Evolutionary conservation across 257 asterid genomes (phyloP), one percentile per base, ranked within the genome.

Genomic region (Fraxinus cuspidata): DNA sequence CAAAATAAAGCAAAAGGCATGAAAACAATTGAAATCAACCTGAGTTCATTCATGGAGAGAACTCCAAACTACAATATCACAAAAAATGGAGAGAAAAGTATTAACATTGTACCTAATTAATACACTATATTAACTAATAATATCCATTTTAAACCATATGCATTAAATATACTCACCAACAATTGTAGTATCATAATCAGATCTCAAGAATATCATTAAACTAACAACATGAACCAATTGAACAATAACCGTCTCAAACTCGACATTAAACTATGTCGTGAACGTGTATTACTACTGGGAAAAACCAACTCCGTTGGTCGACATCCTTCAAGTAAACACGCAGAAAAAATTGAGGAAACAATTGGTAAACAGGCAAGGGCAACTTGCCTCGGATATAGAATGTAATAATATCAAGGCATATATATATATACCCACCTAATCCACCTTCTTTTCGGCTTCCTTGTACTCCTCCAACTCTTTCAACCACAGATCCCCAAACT

Each of bases 401-500:
- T 42, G 3, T 73, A 78, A 77, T 72, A 21, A 74, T 71, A 47
- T 67, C 72, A 11, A 34, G 7, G 29, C 63, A 77, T 71, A 77
- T 53, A 70, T 15, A 47, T 53, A 37, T 19, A 70, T 4, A 8
- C 12, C 2, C n/a, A 15, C 71, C 83, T 78, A 84, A 69, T 80
- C 83, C 44, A 9, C 72, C 78, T 84, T 83, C 91, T 83, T 80
- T 72, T 16, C 81, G 11, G 51, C 32, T 18, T 71, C 77, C 82
- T 89, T 74, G 32, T 70, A 90, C 78, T 89, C 98, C 63, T 89
- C 91, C 85, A 92, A 84, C 82, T 92, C 96, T 69, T 83, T 86
- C 86, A 94, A 74, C 98, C 98, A 94, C 47, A 94, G 74, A 83
- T 88, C 93, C 51, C 91, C 96, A 83, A 94, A 92, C 82, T 90